A percentile compares a stretch with the other conserved stretches of the same genome.
These are phyloP conservation scores for Wallacemonas sp. DNA, from an alignment of 208 protist genomes.

Conservation along the genomic window DNA sequence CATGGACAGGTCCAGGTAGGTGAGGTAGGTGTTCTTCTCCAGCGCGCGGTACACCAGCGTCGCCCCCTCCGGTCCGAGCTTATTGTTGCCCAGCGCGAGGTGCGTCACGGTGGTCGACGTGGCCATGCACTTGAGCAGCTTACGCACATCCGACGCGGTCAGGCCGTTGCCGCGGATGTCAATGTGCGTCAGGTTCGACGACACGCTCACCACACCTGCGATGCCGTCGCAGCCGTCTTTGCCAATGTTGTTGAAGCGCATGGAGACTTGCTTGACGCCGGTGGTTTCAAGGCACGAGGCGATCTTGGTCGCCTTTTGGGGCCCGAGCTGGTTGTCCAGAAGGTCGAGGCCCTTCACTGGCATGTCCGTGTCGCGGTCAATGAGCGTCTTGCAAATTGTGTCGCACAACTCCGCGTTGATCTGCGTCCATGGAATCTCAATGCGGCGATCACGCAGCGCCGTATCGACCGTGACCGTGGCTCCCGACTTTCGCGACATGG, in stretches of 20 bases:
- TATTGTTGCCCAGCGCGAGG: conserved; percentile 72
- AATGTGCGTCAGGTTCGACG: conserved; percentile 58
- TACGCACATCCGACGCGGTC: conserved; percentile 51
- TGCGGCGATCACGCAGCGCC: conserved; percentile 23
- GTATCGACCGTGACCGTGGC: conserved; percentile 20
- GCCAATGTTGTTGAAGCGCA: conserved; percentile 91
- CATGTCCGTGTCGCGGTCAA: conserved; percentile 50
- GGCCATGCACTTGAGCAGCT: conserved; percentile 76
- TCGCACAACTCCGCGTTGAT: conserved; percentile 58
- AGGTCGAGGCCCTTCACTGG: conserved; percentile 71
- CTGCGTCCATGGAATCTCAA: conserved; percentile 68
- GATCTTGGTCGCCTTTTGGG: conserved; percentile 52
- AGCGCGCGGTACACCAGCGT: conserved; percentile 59
- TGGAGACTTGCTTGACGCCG: conserved; percentile 60
- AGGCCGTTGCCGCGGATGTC: conserved; percentile 89
- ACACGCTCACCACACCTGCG: conserved; percentile 75
- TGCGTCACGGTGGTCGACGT: conserved; percentile 65
- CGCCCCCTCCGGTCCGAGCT: conserved; percentile 80
- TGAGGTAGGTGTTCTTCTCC: conserved; percentile 84
- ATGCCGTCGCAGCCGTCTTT: conserved; percentile 88
- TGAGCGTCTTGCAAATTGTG: conserved; percentile 54
- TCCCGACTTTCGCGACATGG: conserved; percentile 20
- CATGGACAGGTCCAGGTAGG: conserved; percentile 80
- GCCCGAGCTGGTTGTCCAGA: conserved; percentile 87
- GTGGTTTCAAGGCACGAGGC: conserved; percentile 65